Evolutionary conservation across 140 eudicot species (phyloP).

Genomic region (Bidens hawaiensis): DNA sequence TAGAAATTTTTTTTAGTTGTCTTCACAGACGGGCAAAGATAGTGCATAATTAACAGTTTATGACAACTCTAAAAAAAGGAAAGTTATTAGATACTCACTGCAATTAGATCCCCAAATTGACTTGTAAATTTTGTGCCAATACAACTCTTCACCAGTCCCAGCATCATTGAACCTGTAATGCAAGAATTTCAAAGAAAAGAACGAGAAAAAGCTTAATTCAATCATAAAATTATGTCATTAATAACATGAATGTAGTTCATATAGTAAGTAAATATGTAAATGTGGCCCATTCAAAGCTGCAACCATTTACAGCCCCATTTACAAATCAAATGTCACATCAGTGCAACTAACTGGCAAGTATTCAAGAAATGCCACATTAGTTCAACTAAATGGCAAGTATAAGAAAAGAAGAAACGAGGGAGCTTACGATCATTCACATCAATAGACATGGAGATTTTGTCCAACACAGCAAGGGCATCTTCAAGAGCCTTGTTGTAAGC

Average conservation of each 20-base stretch:
- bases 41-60: too few species aligned
- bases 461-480: constrained; percentile 91
- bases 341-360: background rate
- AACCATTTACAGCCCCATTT: too few species aligned
- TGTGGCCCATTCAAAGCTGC: too few species aligned
- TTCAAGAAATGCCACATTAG: background rate
- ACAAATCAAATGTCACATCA: too few species aligned
- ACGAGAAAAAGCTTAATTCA: too few species aligned
- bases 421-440: constrained; percentile 91
- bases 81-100: constrained; percentile 47
- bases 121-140: constrained; percentile 92
- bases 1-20: too few species aligned
- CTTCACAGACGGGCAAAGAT: background rate
- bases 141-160: constrained; percentile 82
- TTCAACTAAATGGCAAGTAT: too few species aligned
- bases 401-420: background rate
- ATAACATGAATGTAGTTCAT: background rate
- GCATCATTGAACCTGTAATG: constrained; percentile 62
- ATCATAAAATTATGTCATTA: too few species aligned
- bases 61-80: background rate
- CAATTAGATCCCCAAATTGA: constrained; percentile 90
- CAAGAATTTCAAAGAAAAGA: background rate
- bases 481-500: constrained; percentile 93
- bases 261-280: background rate
- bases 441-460: constrained; percentile 80